Conservation (phyloP, 371 early-diverging fungal species). For the Rhizomucor pusillus region DNA sequence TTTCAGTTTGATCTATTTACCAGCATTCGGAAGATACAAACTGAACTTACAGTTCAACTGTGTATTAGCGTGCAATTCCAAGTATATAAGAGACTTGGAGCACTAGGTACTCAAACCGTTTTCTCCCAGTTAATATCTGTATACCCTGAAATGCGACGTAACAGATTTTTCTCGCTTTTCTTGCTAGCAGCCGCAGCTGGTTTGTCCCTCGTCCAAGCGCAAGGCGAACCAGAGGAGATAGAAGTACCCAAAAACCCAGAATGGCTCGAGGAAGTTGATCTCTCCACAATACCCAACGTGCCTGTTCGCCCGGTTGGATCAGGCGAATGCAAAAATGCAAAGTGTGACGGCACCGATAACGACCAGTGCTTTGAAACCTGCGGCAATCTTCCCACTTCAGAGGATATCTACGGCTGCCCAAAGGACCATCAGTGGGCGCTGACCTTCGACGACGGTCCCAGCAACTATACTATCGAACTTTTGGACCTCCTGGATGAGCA, state of each 20-base stretch:
- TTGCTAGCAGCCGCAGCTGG: too few relatives aligned
- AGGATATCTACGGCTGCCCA: slow-evolving; percentile 39
- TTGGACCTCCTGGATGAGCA: slow-evolving; percentile 47
- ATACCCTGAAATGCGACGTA: too few relatives aligned
- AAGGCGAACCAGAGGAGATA: slow-evolving; percentile 53
- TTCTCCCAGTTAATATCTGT: too few relatives aligned
- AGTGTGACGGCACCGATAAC: slow-evolving; percentile 34
- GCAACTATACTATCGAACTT: slow-evolving; percentile 41
- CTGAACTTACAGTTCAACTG: too few relatives aligned
- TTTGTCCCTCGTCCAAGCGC: slow-evolving; percentile 7
- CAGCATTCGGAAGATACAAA: too few relatives aligned
- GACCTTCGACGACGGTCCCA: slow-evolving; percentile 74
- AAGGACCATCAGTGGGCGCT: slow-evolving; percentile 31
- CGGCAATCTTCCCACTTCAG: slow-evolving; percentile 25
- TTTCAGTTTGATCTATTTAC: too few relatives aligned
- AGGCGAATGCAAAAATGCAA: slow-evolving; percentile 28
- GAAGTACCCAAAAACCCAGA: slow-evolving; percentile 54
- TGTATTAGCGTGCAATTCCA: too few relatives aligned
- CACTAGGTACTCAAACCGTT: too few relatives aligned
- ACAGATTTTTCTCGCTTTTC: too few relatives aligned
- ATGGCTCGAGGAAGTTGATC: slow-evolving; percentile 57
- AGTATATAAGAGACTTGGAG: too few relatives aligned
- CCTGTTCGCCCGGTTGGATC: slow-evolving; percentile 36
- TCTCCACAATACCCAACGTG: slow-evolving; percentile 18
- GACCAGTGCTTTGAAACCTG: slow-evolving; percentile 41